Base-by-base conservation (phyloP, 139 green algal species). In the Tetratostichococcus sp. region DNA sequence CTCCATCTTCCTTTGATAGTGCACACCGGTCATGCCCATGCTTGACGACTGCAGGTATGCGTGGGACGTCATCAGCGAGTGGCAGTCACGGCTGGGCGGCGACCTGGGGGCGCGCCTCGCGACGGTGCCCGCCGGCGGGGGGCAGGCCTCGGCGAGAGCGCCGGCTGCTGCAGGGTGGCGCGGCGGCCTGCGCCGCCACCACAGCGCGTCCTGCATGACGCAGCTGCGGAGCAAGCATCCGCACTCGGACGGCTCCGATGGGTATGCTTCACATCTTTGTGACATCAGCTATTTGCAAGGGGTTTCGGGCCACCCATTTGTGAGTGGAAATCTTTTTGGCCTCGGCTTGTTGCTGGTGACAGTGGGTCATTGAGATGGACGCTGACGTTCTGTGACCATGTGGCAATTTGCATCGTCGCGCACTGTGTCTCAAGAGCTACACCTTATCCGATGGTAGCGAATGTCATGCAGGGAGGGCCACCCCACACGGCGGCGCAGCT, bases 161-260 rank as follows among this genome's bases (percentile, higher is more conserved):
- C 39, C 43, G 35, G n/a, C 59, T 39, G 67, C 73, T n/a, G 67
- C n/a, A 65, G 16, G 35, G 35, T 73, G 34, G 6, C 66, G 30
- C 43, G 66, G 32, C 1, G 68, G 59, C n/a, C 22, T 67, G 73
- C 70, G 59, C 1, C 68, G 70, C 43, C 28, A 59, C 66, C 70
- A 82, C 70, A 79, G 69, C 75, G 35, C 76, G 22, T 70, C 74
- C 33, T 87, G 83, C 80, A 90, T 90, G 86, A 79, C 79, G 0
- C 86, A 90, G 81, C 83, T 90, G 75, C 83, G 88, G 76, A 76
- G 74, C 70, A 88, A 89, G 80, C 71, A 80, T n/a, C 30, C 30
- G 43, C 35, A 43, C 4, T 35, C 62, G 16, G 68, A 65, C 19
- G 35, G 35, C 28, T 35, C 32, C 4, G 73, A 71, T 8, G 62